Evolutionary conservation across 192 early-diverging fungal species (phyloP).

Genomic region (Diversispora eburnea): DNA sequence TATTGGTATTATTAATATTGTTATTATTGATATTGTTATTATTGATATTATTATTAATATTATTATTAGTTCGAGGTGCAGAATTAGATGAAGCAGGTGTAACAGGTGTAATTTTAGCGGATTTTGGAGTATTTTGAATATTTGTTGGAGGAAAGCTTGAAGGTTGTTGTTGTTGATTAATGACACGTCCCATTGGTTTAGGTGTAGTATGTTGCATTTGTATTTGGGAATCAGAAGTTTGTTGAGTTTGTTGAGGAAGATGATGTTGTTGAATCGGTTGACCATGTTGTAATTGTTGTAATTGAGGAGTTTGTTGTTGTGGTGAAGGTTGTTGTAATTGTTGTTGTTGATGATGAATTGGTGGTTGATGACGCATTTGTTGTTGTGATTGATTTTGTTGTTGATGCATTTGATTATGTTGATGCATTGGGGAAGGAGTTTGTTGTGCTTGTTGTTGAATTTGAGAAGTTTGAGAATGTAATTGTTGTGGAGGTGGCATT

Average conservation of each 20-base stretch:
- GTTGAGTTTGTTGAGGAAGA: constrained; percentile 26
- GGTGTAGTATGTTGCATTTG: constrained; percentile 18
- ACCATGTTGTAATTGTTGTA: constrained; percentile 23
- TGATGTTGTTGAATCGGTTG: constrained; percentile 19
- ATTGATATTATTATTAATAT: too few relatives aligned
- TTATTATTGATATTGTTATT: too few relatives aligned
- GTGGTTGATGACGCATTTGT: constrained; percentile 15
- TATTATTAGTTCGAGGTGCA: not conserved
- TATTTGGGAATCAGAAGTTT: not conserved
- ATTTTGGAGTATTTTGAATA: not conserved
- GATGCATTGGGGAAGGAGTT: not conserved
- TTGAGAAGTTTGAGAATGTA: not conserved
- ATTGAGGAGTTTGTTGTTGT: constrained; percentile 22
- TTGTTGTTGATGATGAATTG: constrained; percentile 17
- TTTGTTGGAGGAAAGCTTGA: constrained; percentile 4
- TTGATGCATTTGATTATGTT: not conserved
- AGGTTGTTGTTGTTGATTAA: constrained; percentile 30
- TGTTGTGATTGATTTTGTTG: constrained; percentile 1
- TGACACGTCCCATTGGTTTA: constrained; percentile 7
- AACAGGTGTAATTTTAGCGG: constrained; percentile 17
- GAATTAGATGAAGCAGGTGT: constrained; percentile 21
- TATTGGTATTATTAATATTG: too few relatives aligned
- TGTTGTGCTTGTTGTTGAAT: not conserved
- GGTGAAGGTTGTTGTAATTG: not conserved
- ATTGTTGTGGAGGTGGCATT: not conserved